Conservation (phyloP, 768 basidiomycete species). For the Gyrodon lividus region DNA sequence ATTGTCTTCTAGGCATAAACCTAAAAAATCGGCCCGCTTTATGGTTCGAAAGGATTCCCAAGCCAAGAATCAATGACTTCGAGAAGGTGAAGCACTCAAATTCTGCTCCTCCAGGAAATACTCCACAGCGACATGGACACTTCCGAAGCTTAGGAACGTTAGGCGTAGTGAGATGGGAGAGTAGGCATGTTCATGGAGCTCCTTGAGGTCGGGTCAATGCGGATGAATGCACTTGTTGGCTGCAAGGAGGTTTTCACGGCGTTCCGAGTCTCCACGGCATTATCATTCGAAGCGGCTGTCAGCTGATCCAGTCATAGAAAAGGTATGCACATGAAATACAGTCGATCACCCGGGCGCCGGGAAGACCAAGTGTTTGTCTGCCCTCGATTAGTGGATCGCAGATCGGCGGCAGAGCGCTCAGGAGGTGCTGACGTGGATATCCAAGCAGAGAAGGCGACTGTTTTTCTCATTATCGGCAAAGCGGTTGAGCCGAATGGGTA, state of each 20-base stretch:
- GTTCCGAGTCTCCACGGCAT: conserved; percentile 2
- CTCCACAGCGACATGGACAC: too few species aligned
- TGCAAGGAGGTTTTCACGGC: background rate
- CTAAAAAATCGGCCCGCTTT: too few species aligned
- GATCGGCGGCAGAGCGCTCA: too few species aligned
- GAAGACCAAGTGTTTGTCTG: background rate
- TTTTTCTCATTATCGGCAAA: background rate
- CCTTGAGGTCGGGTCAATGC: background rate
- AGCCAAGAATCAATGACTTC: too few species aligned
- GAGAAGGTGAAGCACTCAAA: too few species aligned
- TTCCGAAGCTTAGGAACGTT: too few species aligned
- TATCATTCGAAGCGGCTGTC: background rate
- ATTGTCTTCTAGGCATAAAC: too few species aligned
- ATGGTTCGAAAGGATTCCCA: too few species aligned
- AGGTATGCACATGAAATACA: background rate
- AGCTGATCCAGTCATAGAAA: conserved; percentile 1
- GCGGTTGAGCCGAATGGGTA: background rate
- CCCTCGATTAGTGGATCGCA: too few species aligned
- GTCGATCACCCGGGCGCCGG: background rate
- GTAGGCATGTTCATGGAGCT: too few species aligned
- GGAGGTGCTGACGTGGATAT: background rate
- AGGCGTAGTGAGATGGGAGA: too few species aligned
- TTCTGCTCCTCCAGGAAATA: too few species aligned
- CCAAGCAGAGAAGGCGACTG: background rate
- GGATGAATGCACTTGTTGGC: background rate